phyloP scores from a whole-genome alignment of 2,329 filamentous ascomycete genomes.

The Penicillium occitanis region DNA sequence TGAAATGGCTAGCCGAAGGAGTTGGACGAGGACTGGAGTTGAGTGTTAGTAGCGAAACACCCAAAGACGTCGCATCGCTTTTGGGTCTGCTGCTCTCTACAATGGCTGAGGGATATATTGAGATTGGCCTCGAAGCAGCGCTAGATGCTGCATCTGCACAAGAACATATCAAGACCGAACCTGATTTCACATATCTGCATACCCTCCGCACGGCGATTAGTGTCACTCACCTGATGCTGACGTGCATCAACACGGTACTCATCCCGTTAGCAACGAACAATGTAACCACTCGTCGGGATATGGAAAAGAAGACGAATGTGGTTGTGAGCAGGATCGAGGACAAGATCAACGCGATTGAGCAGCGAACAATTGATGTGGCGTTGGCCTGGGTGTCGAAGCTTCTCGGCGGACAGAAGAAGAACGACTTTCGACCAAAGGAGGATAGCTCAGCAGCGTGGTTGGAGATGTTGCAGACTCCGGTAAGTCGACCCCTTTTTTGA shows the following conservation, averaged over 20 bases:
- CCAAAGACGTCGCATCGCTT: constrained; percentile 86
- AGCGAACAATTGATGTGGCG: constrained; percentile 69
- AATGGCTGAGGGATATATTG: constrained; percentile 80
- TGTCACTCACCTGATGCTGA: constrained; percentile 89
- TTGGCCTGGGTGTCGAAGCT: constrained; percentile 73
- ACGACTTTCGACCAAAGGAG: constrained; percentile 85
- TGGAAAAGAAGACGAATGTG: constrained; percentile 76
- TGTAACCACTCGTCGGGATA: constrained; percentile 82
- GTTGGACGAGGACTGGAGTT: constrained; percentile 88
- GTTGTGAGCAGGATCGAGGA: constrained; percentile 78
- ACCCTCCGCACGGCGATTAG: constrained; percentile 78
- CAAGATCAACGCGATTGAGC: constrained; percentile 72
- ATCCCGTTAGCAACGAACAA: constrained; percentile 86
- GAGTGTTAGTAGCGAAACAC: constrained; percentile 82
- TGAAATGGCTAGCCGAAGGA: constrained; percentile 94
- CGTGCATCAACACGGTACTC: constrained; percentile 85
- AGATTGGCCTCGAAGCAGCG: constrained; percentile 65
- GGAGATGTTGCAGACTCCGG: constrained; percentile 76
- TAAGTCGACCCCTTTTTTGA: constrained; percentile 26
- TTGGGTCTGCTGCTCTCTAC: constrained; percentile 79
- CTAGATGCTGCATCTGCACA: constrained; percentile 73
- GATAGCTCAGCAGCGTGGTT: constrained; percentile 55
- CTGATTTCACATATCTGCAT: constrained; percentile 80
- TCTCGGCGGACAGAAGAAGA: constrained; percentile 76
- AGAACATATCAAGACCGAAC: constrained; percentile 78